Percentiles rank a stretch among this genome's conserved stretches.
phyloP scores from a whole-genome alignment of 176 grass and related monocot genomes.

The Oryza longistaminata region DNA sequence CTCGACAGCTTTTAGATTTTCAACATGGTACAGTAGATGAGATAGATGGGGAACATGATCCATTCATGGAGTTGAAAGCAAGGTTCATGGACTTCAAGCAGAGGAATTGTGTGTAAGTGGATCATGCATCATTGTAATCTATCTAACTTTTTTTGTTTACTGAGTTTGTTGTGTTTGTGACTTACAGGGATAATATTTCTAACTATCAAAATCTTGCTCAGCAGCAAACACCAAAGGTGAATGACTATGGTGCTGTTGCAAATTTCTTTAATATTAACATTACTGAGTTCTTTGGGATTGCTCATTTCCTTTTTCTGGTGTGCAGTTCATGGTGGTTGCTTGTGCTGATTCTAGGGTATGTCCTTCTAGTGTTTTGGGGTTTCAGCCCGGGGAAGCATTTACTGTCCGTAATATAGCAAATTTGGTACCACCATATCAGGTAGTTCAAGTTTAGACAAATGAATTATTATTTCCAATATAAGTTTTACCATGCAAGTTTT shows the following conservation, averaged over 20 bases:
- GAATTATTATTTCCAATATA: not conserved
- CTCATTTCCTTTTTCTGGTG: slow-evolving; percentile 40
- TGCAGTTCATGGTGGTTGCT: slow-evolving; percentile 94
- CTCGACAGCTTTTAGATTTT: slow-evolving; percentile 48
- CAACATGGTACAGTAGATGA: slow-evolving; percentile 41
- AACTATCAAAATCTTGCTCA: slow-evolving; percentile 72
- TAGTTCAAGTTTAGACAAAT: slow-evolving; percentile 31
- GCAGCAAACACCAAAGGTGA: slow-evolving; percentile 83
- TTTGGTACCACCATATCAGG: slow-evolving; percentile 85
- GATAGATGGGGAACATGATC: slow-evolving; percentile 47
- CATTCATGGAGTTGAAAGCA: slow-evolving; percentile 58
- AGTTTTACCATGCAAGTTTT: slow-evolving; percentile 31
- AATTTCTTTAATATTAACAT: not conserved
- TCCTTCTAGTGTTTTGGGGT: slow-evolving; percentile 71
- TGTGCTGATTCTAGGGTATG: slow-evolving; percentile 95
- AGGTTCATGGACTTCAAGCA: slow-evolving; percentile 86
- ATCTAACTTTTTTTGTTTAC: slow-evolving; percentile 11
- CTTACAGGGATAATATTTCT: slow-evolving; percentile 52
- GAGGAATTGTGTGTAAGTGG: slow-evolving; percentile 69
- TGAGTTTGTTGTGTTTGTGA: slow-evolving; percentile 29
- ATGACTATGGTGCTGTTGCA: not conserved
- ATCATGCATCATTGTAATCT: slow-evolving; percentile 16
- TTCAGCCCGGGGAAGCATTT: slow-evolving; percentile 94
- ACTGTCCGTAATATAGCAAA: slow-evolving; percentile 93
- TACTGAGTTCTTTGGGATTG: not conserved